Base-by-base conservation (phyloP, 345 rosid genomes). In the Syzygium oleosum region DNA sequence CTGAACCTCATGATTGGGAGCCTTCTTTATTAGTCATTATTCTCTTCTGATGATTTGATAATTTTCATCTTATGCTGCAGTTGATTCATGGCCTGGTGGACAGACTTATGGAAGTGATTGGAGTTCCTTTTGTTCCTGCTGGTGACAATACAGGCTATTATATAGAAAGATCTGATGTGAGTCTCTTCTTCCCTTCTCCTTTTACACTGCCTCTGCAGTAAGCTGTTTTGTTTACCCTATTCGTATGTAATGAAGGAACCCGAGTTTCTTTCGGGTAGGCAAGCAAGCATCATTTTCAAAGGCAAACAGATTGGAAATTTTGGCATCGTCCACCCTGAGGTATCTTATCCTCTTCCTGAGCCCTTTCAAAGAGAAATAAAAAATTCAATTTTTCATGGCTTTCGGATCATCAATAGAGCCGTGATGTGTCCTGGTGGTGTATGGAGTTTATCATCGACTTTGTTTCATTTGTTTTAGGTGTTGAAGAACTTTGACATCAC, bases 301-400 rank as follows among this genome's bases (percentile, higher is more conserved):
- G 98, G 98, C 89, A 94, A 93, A 89, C 91, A 59, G 58, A 89
- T 96, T 88, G 98, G 99, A 73, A 89, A 85, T 86, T 97, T 97
- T 87, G 99, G 99, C 51, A 96, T 96, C 6, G 98, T 97, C 88
- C 98, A 96, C 61, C 99, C 98, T 51, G 91, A 94, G 98, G 99
- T 96, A 93, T 86, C 80, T 51, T 46, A 43, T 51, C 49, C 49
- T 84, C 59, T 84, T 31, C 34, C 59, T 12, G n/a, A 52, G 63
- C 25, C 59, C n/a, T 34, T 53, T 52, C 0, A 1, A 19, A 29
- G 12, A 52, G 34, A 29, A n/a, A 23, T 29, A 29, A 54, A 10
- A 19, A 9, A 84, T 29, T 51, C 8, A 23, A 38, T 9, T 41
- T 61, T 38, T 59, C 84, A 49, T 51, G 87, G 19, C 12, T 73